Conservation (phyloP, 2,329 filamentous ascomycete species). For the Fusarium tanahbumbuense region DNA sequence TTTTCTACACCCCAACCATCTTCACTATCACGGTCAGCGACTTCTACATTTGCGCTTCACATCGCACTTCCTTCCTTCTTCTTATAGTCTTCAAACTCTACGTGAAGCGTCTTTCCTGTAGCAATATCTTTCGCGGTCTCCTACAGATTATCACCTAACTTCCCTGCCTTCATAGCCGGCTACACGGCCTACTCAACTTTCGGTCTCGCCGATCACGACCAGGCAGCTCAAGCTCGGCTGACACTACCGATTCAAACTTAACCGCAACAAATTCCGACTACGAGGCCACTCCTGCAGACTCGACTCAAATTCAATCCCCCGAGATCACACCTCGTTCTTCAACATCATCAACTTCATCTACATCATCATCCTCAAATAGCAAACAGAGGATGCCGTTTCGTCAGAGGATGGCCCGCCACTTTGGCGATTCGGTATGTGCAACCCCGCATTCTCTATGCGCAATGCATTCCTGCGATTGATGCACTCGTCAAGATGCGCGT, state of each 20-base stretch:
- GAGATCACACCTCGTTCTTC: conserved; percentile 26
- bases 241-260: conserved; percentile 34
- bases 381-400: conserved; percentile 54
- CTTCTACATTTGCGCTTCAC: conserved; percentile 1
- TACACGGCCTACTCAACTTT: conserved; percentile 41
- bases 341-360: conserved; percentile 21
- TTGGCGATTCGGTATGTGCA: conserved; percentile 59
- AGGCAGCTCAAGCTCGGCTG: conserved; percentile 40
- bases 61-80: neutral
- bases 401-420: conserved; percentile 59
- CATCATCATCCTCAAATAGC: conserved; percentile 32
- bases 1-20: conserved; percentile 11
- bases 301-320: conserved; percentile 18
- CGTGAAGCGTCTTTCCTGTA: neutral
- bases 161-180: conserved; percentile 31
- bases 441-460: conserved; percentile 29
- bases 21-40: neutral
- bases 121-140: neutral
- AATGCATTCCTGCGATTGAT: conserved; percentile 10
- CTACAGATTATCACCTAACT: conserved; percentile 26
- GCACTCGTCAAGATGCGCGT: conserved; percentile 25
- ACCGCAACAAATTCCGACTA: conserved; percentile 40
- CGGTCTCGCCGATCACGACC: conserved; percentile 36
- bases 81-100: neutral
- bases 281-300: conserved; percentile 32